Evolutionary conservation across 2,329 filamentous ascomycete genomes (phyloP), one percentile per base, ranked within the genome.

Genomic region (Trichophyton rubrum): DNA sequence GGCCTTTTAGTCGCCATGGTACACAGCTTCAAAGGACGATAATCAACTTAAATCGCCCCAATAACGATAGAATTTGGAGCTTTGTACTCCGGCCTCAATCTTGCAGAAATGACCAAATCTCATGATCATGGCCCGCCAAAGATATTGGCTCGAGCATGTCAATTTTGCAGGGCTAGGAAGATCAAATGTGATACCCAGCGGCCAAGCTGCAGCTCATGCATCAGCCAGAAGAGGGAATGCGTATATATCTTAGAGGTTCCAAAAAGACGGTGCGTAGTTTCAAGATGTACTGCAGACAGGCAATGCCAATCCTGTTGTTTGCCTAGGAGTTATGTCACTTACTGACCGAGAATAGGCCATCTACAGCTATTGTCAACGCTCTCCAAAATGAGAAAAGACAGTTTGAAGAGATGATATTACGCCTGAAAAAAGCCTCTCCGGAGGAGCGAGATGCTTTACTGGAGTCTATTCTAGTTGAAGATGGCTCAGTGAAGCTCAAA

Each of bases 111-210:
- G 62, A 58, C 61, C 49, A 64, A 62, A 45, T 56, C 55, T 15
- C 63, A 59, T 7, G 62, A 64, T 30, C 27, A 61, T 8, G 35
- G 41, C 45, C 62, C 62, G 58, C 63, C 62, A 22, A 65, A 65
- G 58, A 64, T 64, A 30, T 49, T 70, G 69, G 45, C 62, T 5
- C 63, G 66, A 62, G 67, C 70, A 8, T 74, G 72, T 61, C 70
- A 73, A 60, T 67, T 73, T 47, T 74, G 71, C 63, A 71, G 72
- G 56, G 62, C 62, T 20, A 63, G 69, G 43, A 73, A 69, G 60
- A 72, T 73, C 45, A 72, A 70, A 63, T 73, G 72, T 66, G 70
- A 73, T 61, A 67, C 66, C 62, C 61, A 67, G 59, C 70, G 69
- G 53, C 72, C 72, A 61, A 68, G 67, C 41, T 73, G 72, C 64